Evolutionary conservation across 2,329 filamentous ascomycete species (phyloP).

Genomic region (Alternaria gaisen): DNA sequence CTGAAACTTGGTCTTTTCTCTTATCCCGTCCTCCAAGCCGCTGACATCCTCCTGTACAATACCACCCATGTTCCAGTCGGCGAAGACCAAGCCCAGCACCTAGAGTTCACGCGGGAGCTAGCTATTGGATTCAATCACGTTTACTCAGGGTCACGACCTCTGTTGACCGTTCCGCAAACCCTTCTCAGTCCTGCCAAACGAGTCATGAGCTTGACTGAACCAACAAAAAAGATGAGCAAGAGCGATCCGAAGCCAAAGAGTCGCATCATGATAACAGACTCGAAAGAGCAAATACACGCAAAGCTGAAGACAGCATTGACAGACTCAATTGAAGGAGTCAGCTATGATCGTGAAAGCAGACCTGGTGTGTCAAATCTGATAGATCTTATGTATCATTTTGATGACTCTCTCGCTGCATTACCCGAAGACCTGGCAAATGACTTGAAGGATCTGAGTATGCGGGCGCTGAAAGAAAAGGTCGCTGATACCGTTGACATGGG

Average conservation of each 20-base stretch:
- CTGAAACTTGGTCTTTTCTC: slow-evolving; percentile 92
- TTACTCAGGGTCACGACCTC: slow-evolving; percentile 59
- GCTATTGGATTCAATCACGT: slow-evolving; percentile 88
- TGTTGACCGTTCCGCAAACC: slow-evolving; percentile 38
- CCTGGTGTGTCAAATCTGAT: slow-evolving; percentile 91
- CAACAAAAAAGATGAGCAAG: slow-evolving; percentile 92
- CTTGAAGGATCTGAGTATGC: slow-evolving; percentile 58
- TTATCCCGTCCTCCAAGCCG: slow-evolving; percentile 94
- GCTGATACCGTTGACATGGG: slow-evolving; percentile 65
- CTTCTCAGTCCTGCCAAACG: slow-evolving; percentile 71
- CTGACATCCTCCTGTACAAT: slow-evolving; percentile 85
- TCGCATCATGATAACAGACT: slow-evolving; percentile 83
- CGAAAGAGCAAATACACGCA: slow-evolving; percentile 66
- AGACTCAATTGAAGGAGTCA: slow-evolving; percentile 73
- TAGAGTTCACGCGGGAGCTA: slow-evolving; percentile 89
- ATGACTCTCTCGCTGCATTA: slow-evolving; percentile 51
- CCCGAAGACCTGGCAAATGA: slow-evolving; percentile 58
- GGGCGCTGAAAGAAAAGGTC: slow-evolving; percentile 70
- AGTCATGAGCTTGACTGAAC: slow-evolving; percentile 87
- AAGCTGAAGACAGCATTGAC: slow-evolving; percentile 81
- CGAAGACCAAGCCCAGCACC: slow-evolving; percentile 92
- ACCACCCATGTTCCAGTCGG: slow-evolving; percentile 96
- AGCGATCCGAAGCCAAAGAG: slow-evolving; percentile 76
- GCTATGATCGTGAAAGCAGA: slow-evolving; percentile 73
- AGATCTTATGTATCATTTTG: slow-evolving; percentile 78